phyloP scores from a whole-genome alignment of 1,139 yeast genomes.

The Lodderomyces metapsilosis region DNA sequence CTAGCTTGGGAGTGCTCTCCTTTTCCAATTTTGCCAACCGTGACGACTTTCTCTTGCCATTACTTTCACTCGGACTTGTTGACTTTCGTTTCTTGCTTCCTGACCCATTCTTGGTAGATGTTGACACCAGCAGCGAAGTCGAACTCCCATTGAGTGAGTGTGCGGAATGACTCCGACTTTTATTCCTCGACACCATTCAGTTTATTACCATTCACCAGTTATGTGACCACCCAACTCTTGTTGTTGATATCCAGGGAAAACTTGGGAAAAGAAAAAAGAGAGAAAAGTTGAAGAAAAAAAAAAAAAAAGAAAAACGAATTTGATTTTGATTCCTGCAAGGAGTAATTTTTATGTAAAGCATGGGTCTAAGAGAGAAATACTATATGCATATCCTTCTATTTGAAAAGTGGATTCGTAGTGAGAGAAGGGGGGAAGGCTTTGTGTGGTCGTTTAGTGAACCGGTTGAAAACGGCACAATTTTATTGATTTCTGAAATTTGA shows the following conservation, averaged over 20 bases:
- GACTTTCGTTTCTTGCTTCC: constrained; percentile 2
- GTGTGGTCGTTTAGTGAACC: too few species aligned
- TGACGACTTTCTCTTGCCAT: constrained; percentile 24
- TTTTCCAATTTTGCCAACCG: constrained; percentile 11
- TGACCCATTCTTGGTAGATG: neutral
- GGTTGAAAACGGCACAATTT: too few species aligned
- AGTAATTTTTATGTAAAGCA: too few species aligned
- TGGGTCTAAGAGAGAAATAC: neutral
- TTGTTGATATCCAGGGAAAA: neutral
- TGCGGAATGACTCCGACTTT: constrained; percentile 6
- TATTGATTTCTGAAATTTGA: too few species aligned
- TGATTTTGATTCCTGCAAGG: neutral
- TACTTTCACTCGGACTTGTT: constrained; percentile 11
- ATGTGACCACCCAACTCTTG: too few species aligned
- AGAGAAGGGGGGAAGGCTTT: too few species aligned
- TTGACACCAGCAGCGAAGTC: constrained; percentile 2
- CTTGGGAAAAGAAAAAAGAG: neutral
- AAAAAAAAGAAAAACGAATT: neutral
- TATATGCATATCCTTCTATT: neutral
- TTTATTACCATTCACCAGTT: neutral
- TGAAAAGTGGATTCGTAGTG: too few species aligned
- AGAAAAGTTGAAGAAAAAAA: neutral
- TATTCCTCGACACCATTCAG: constrained; percentile 8
- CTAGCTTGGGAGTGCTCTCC: constrained; percentile 9
- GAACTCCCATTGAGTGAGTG: constrained; percentile 1